phyloP scores from a whole-genome alignment of 1,139 yeast species.

The Zygoascus meyerae region DNA sequence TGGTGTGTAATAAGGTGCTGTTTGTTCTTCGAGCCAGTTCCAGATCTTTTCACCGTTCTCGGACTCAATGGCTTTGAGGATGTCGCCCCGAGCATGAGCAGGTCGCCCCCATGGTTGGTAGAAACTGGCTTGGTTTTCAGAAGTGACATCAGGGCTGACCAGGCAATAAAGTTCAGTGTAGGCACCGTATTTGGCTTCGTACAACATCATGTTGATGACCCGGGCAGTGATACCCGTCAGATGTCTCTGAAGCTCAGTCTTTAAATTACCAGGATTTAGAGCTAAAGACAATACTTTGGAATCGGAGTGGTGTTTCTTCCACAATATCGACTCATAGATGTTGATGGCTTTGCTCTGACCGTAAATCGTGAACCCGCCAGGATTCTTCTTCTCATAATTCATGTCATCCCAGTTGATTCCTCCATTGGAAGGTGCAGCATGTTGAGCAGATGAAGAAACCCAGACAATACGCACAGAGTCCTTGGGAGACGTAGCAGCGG shows the following conservation, averaged over 20 bases:
- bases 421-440: constrained; percentile 24
- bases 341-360: constrained; percentile 48
- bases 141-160: constrained; percentile 35
- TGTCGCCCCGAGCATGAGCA: constrained; percentile 23
- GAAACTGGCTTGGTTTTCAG: constrained; percentile 34
- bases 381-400: constrained; percentile 18
- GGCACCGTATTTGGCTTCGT: constrained; percentile 35
- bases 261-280: constrained; percentile 46
- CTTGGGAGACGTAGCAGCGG: constrained; percentile 27
- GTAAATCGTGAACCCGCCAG: constrained; percentile 23
- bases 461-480: constrained; percentile 39
- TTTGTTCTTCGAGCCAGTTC: constrained; percentile 30
- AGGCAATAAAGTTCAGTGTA: constrained; percentile 40
- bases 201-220: constrained; percentile 5
- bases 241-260: constrained; percentile 40
- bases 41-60: constrained; percentile 31
- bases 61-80: constrained; percentile 26
- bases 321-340: constrained; percentile 40
- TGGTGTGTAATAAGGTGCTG: constrained; percentile 7
- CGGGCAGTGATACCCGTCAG: constrained; percentile 13
- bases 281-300: constrained; percentile 25
- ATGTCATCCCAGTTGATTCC: constrained; percentile 36
- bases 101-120: constrained; percentile 26
- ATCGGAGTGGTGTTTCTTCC: constrained; percentile 37
- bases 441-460: constrained; percentile 40